Evolutionary conservation across 331 rosid genomes (phyloP).

Genomic region (Pyracantha coccinea): DNA sequence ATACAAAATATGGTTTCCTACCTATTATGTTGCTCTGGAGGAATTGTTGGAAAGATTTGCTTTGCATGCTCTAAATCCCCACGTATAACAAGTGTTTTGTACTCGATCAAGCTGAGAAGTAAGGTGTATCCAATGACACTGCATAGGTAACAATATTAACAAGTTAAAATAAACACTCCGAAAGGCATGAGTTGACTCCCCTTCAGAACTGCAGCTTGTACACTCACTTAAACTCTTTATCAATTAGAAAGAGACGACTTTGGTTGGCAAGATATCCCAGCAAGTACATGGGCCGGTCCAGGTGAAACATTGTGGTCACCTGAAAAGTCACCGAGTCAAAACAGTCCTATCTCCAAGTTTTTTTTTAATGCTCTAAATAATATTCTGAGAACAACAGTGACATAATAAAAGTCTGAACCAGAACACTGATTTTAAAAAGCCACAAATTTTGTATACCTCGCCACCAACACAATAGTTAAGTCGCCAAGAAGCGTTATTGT

Average conservation of each 20-base stretch:
- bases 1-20: not conserved
- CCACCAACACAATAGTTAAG: conserved; percentile 50
- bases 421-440: not conserved
- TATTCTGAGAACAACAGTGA: not conserved
- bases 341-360: not conserved
- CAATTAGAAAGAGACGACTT: conserved; percentile 42
- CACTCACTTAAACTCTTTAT: conserved; percentile 47
- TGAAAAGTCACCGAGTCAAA: conserved; percentile 14
- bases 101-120: conserved; percentile 46
- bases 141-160: conserved; percentile 11
- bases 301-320: conserved; percentile 49
- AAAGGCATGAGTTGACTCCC: not conserved
- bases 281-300: conserved; percentile 51
- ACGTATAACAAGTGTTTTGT: conserved; percentile 47
- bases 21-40: conserved; percentile 36
- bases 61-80: conserved; percentile 35
- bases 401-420: not conserved
- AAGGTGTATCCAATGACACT: conserved; percentile 43
- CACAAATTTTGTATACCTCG: conserved; percentile 22
- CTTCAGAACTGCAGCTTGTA: conserved; percentile 5
- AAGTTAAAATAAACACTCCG: not conserved
- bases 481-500: conserved; percentile 36
- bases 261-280: conserved; percentile 41
- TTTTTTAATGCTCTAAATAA: not conserved
- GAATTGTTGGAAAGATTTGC: conserved; percentile 35